Percentiles rank a stretch among this genome's conserved stretches.
phyloP scores from a whole-genome alignment of 1,284 basidiomycete genomes.

The Ceratobasidium sp. region DNA sequence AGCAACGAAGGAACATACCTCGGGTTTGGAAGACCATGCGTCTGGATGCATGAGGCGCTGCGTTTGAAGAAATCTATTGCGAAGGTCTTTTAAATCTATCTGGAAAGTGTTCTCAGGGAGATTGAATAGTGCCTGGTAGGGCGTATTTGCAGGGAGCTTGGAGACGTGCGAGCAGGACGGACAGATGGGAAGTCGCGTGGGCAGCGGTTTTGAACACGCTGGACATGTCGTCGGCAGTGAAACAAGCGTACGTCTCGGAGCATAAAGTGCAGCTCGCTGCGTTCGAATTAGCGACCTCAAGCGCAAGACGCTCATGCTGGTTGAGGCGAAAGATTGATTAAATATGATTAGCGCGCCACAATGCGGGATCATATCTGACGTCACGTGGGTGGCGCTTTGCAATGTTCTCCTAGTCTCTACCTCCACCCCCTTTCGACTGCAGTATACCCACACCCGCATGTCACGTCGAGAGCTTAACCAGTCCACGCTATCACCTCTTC shows the following conservation, averaged over 20 bases:
- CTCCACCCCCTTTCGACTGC: background rate
- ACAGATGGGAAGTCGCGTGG: conserved; percentile 74
- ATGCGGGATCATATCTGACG: conserved; percentile 5
- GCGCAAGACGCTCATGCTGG: background rate
- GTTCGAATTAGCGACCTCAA: conserved; percentile 13
- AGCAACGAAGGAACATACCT: conserved; percentile 56
- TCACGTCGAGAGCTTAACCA: conserved; percentile 7
- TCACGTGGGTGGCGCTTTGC: conserved; percentile 31
- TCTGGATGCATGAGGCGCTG: conserved; percentile 86
- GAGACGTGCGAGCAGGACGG: conserved; percentile 71
- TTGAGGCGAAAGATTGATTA: background rate
- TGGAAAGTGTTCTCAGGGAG: conserved; percentile 67
- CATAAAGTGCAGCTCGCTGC: background rate
- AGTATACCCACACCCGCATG: conserved; percentile 37
- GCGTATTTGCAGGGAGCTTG: conserved; percentile 61
- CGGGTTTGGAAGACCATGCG: conserved; percentile 72
- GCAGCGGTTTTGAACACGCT: conserved; percentile 66
- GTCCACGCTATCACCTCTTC: conserved; percentile 8
- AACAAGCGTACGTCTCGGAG: conserved; percentile 18
- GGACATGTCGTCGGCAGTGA: conserved; percentile 59
- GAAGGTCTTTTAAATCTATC: conserved; percentile 65
- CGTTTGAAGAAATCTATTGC: conserved; percentile 68
- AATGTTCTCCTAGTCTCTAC: background rate
- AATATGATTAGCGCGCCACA: conserved; percentile 18
- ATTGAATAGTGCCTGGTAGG: conserved; percentile 58